Evolutionary conservation across 2,329 filamentous ascomycete species (phyloP).

Genomic region (Mycogone perniciosa): DNA sequence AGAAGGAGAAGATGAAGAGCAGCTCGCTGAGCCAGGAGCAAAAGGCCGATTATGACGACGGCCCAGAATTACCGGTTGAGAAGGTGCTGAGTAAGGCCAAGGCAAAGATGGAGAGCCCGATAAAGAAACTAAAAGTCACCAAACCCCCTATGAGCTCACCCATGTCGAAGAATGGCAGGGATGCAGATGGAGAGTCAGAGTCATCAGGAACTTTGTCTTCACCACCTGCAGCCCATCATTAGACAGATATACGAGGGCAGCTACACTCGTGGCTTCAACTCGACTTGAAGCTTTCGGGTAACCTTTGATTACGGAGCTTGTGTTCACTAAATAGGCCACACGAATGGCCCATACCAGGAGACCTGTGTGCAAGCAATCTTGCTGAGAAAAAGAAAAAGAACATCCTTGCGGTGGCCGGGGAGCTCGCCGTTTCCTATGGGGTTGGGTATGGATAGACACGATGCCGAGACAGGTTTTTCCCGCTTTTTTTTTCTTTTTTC

Average conservation of each 20-base stretch:
- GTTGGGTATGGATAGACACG: constrained; percentile 25
- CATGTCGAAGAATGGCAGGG: constrained; percentile 43
- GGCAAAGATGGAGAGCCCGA: constrained; percentile 32
- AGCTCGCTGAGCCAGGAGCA: constrained; percentile 47
- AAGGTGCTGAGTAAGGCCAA: constrained; percentile 26
- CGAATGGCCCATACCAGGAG: no score
- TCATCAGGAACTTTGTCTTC: constrained; percentile 52
- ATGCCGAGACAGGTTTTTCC: constrained; percentile 13
- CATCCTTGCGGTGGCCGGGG: neutral
- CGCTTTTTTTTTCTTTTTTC: neutral
- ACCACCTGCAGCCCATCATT: constrained; percentile 30
- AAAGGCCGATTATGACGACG: constrained; percentile 27
- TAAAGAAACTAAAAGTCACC: constrained; percentile 38
- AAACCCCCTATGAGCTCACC: constrained; percentile 45
- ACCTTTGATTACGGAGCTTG: no score
- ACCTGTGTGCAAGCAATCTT: no score
- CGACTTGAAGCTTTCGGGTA: no score
- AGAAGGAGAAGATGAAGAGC: constrained; percentile 52
- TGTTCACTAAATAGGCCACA: no score
- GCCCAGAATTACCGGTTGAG: constrained; percentile 16
- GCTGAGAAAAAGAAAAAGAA: neutral
- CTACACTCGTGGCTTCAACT: no score
- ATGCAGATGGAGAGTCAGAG: constrained; percentile 48
- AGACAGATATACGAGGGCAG: neutral
- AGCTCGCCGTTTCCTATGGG: neutral